Evolutionary conservation across 129 eudicot species (phyloP).

Genomic region (Pseudognaphalium luteoalbum): DNA sequence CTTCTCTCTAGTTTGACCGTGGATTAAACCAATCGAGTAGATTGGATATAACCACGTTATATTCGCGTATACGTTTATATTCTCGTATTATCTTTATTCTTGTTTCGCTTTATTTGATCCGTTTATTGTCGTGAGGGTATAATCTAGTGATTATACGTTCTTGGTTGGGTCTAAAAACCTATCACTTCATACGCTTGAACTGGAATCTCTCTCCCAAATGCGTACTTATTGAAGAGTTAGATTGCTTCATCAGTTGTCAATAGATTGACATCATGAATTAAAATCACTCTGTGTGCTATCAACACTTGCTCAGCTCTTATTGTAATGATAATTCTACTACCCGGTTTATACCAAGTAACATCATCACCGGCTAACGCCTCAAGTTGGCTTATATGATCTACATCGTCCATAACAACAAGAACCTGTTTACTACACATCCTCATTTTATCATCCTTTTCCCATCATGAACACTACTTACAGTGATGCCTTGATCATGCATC

Average conservation of each 20-base stretch:
- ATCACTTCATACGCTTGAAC: not conserved
- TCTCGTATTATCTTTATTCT: no score
- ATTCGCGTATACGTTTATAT: no score
- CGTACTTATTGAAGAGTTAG: slow-evolving; percentile 17
- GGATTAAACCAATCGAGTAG: no score
- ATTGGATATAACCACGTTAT: no score
- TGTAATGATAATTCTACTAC: slow-evolving; percentile 25
- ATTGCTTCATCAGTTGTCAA: not conserved
- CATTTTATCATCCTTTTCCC: slow-evolving; percentile 6
- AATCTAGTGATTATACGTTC: no score
- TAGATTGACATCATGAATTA: not conserved
- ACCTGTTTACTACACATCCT: not conserved
- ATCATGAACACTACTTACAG: slow-evolving; percentile 1
- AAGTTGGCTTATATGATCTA: slow-evolving; percentile 4
- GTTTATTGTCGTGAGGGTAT: no score
- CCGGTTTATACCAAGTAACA: not conserved
- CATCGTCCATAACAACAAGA: slow-evolving; percentile 26
- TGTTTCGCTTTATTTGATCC: no score
- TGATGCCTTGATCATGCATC: not conserved
- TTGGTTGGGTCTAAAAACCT: no score
- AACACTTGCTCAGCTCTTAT: slow-evolving; percentile 17
- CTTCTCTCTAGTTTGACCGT: no score
- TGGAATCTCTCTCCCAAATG: not conserved
- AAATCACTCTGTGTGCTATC: not conserved
- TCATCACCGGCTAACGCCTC: not conserved